Percentiles rank a stretch among this genome's conserved stretches.
Conservation (phyloP, 2,329 filamentous ascomycete genomes). For the Diaporthe aspalathi region DNA sequence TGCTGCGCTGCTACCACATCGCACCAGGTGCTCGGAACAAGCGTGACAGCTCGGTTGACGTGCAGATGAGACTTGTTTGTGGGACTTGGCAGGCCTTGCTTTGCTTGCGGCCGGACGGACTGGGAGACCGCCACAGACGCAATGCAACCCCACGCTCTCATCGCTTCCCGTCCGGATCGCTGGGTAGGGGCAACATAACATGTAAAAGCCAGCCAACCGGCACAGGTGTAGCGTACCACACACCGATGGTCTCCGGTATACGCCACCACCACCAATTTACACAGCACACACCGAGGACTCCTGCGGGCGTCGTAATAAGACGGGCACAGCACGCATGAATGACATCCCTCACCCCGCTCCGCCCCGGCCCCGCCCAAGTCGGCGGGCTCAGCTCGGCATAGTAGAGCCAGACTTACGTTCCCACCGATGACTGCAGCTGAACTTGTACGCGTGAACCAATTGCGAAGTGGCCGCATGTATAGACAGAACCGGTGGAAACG, state of each 20-base stretch:
- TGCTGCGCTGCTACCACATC: slow-evolving; percentile 6
- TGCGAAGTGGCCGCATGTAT: no score
- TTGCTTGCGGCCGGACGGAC: background rate
- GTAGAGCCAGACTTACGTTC: background rate
- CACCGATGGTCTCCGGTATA: background rate
- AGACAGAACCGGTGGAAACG: no score
- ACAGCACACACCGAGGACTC: background rate
- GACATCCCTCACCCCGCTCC: background rate
- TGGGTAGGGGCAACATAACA: no score
- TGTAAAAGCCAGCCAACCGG: no score
- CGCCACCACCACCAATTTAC: background rate
- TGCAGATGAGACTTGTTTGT: slow-evolving; percentile 28
- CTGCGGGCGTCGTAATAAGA: slow-evolving; percentile 14
- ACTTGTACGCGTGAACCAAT: no score
- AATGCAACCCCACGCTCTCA: slow-evolving; percentile 16
- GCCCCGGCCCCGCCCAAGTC: background rate
- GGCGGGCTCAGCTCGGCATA: slow-evolving; percentile 15
- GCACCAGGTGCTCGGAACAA: slow-evolving; percentile 25
- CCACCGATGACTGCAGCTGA: background rate
- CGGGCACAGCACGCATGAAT: slow-evolving; percentile 16
- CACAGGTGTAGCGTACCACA: background rate
- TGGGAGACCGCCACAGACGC: slow-evolving; percentile 19
- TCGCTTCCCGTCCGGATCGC: slow-evolving; percentile 3
- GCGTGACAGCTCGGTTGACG: slow-evolving; percentile 24
- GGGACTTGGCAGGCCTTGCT: slow-evolving; percentile 1